These are phyloP conservation scores for Agrocybe praecox DNA, from an alignment of 768 basidiomycete species.

Conservation along the genomic window DNA sequence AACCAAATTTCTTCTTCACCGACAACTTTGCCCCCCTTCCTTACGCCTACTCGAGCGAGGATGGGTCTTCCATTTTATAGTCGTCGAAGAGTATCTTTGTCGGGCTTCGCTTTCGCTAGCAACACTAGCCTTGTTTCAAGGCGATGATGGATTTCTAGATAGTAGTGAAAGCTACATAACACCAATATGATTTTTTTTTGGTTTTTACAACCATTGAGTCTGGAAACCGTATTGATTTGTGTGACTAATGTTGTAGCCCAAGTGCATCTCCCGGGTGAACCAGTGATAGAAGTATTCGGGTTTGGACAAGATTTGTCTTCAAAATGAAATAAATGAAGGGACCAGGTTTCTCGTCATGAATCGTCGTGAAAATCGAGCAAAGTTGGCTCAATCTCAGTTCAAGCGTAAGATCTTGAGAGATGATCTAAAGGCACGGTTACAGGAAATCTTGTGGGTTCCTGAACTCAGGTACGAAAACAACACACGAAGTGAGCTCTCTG, in stretches of 20 bases:
- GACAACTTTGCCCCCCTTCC: conserved; percentile 30
- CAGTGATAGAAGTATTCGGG: no score
- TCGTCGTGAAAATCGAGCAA: no score
- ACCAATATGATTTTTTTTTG: neutral
- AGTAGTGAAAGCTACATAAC: conserved; percentile 65
- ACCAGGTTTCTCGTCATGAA: no score
- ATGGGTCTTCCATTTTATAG: conserved; percentile 31
- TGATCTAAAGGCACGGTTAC: no score
- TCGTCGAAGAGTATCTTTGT: conserved; percentile 48
- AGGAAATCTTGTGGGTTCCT: no score
- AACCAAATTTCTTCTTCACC: no score
- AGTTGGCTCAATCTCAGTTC: no score
- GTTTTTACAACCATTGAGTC: neutral
- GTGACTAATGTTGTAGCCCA: neutral
- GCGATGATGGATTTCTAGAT: conserved; percentile 77
- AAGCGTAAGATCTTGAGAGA: no score
- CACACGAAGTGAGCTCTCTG: neutral
- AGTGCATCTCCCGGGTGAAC: no score
- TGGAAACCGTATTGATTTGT: neutral
- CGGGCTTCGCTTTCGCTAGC: conserved; percentile 76
- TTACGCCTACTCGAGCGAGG: conserved; percentile 32
- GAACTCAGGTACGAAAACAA: no score
- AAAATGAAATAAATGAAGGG: no score
- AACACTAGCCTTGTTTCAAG: conserved; percentile 55
- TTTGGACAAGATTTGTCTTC: no score